Evolutionary conservation across 768 basidiomycete species (phyloP), one percentile per base, ranked within the genome.

Genomic region (Ramaria rubella): DNA sequence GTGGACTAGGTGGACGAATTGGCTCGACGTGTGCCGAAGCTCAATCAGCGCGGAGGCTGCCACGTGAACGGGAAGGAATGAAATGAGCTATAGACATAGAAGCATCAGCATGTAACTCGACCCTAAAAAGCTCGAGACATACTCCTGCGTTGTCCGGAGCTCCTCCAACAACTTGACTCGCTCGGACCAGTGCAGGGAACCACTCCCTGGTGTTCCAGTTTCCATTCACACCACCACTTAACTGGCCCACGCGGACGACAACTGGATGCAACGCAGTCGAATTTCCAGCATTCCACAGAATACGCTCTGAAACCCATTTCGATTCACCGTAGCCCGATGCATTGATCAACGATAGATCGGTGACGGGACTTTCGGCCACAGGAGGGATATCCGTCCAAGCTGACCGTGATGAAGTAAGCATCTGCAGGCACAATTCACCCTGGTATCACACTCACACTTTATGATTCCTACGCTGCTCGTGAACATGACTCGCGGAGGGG

Each of bases 41-140:
- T 8, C 77, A 77, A 58, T 77, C 73, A 0, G 73, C 64, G 3
- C 79, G 55, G 58, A 78, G 72, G 57, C 42, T 24, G 54, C 44
- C 14, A 49, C 26, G 26, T 49, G 44, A n/a, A 72, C 46, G 57
- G 69, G 67, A 11, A 52, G 27, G 42, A 60, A 56, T 23, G 33
- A 51, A 11, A 43, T 49, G 19, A 57, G 29, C 55, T 59, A 34
- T 11, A 34, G 15, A 38, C n/a, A 24, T 15, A 48, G 26, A 19
- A 26, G 29, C 21, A 49, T 34, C 56, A 56, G 36, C 43, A 9
- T 45, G 43, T 45, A 21, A 8, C 21, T 7, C 21, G 9, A 7
- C 33, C 19, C 33, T 2, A 4, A 19, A 52, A 52, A 9, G 11
- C 8, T 24, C 31, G n/a, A n/a, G 17, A 53, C 52, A 38, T 23